These are phyloP conservation scores for Sporothrix sp. DNA, from an alignment of 2,329 filamentous ascomycete genomes.

Conservation along the genomic window DNA sequence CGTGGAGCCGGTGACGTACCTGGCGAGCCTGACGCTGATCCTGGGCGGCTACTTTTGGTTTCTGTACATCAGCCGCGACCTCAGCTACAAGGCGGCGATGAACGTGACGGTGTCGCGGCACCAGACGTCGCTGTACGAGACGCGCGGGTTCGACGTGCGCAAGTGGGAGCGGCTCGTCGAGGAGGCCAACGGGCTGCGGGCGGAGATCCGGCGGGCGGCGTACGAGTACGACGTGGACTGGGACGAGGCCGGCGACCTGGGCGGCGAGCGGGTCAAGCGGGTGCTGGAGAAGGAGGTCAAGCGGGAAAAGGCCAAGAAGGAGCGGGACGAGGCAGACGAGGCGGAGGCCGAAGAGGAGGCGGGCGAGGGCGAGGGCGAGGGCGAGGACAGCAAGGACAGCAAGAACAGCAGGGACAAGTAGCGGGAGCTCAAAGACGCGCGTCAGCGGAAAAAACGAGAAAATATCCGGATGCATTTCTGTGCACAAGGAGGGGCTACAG, in stretches of 20 bases:
- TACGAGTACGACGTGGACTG: conserved; percentile 86
- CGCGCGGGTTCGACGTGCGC: conserved; percentile 62
- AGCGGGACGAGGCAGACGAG: conserved; percentile 31
- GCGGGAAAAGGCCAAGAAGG: conserved; percentile 27
- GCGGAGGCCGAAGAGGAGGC: conserved; percentile 26
- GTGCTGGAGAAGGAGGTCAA: conserved; percentile 44
- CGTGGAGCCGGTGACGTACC: conserved; percentile 84
- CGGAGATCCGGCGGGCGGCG: conserved; percentile 71
- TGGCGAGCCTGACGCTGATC: conserved; percentile 74
- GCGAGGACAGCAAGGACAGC: neutral
- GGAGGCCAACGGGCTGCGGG: conserved; percentile 66
- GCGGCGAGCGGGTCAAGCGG: conserved; percentile 53
- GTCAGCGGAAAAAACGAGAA: too few species aligned
- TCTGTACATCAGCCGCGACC: conserved; percentile 80
- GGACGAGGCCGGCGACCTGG: conserved; percentile 67
- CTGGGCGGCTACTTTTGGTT: conserved; percentile 93
- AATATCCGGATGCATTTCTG: too few species aligned
- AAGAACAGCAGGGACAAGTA: neutral
- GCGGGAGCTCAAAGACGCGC: too few species aligned
- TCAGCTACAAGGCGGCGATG: conserved; percentile 77
- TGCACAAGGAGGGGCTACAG: too few species aligned
- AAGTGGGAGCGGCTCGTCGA: conserved; percentile 72
- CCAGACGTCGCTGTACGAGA: conserved; percentile 66
- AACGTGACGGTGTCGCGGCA: conserved; percentile 75
- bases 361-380: neutral